Percentiles rank a stretch among this genome's conserved stretches.
These are phyloP conservation scores for Candida jianshihensis DNA, from an alignment of 805 yeast genomes.

Conservation along the genomic window DNA sequence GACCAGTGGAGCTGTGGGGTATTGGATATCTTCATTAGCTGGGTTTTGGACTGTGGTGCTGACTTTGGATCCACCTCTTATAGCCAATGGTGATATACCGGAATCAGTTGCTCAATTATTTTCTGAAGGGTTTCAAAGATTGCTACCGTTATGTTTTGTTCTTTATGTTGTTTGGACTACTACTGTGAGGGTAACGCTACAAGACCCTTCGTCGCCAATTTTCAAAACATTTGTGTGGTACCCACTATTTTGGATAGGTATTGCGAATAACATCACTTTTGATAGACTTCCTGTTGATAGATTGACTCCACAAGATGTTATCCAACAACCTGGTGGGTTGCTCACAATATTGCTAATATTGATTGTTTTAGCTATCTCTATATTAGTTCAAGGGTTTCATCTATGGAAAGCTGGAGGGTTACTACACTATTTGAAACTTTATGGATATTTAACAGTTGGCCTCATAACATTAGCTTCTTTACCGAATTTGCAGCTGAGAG, in stretches of 20 bases:
- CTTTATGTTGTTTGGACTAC: constrained; percentile 63
- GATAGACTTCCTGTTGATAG: constrained; percentile 87
- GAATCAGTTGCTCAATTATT: constrained; percentile 53
- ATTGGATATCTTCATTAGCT: constrained; percentile 51
- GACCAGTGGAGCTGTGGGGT: constrained; percentile 39
- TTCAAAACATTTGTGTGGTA: constrained; percentile 49
- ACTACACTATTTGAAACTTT: constrained; percentile 48
- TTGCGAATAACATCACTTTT: constrained; percentile 80
- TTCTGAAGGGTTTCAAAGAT: constrained; percentile 65
- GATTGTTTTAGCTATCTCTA: constrained; percentile 42
- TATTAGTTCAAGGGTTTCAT: constrained; percentile 64
- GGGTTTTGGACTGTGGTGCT: constrained; percentile 83
- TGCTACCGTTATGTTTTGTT: constrained; percentile 69
- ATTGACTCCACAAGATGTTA: constrained; percentile 62
- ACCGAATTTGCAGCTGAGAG: constrained; percentile 65
- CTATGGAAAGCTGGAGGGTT: constrained; percentile 77
- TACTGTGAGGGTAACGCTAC: constrained; percentile 44
- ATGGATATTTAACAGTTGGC: constrained; percentile 36
- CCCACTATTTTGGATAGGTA: constrained; percentile 77
- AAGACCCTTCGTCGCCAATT: constrained; percentile 32
- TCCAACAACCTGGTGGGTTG: constrained; percentile 71
- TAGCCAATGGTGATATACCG: constrained; percentile 45
- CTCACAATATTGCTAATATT: constrained; percentile 51
- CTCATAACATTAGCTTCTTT: constrained; percentile 38
- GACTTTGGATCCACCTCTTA: constrained; percentile 72